Base-by-base conservation (phyloP, 257 asterid species). In the Marsdenia floribunda region DNA sequence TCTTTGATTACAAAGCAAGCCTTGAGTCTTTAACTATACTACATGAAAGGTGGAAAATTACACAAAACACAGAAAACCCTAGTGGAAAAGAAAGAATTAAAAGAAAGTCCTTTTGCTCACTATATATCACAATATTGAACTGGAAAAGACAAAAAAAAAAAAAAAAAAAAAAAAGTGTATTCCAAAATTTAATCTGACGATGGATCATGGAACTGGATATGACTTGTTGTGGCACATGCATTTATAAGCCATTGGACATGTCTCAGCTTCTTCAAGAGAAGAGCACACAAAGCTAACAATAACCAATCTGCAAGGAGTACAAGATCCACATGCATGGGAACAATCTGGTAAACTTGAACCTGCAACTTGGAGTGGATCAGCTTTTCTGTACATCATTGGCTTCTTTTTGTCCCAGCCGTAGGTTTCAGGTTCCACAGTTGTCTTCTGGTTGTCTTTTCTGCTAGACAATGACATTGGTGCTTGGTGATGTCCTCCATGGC, bases 141-240 rank as follows among this genome's bases (percentile, higher is more conserved):
- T 42, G 8, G 3, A 40, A n/a, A 40, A 35, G 6, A n/a, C n/a
- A 40, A 38, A 26, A 10, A 26, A 13, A 12, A 2, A 10, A 26
- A 12, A 40, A 67, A 4, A 63, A n/a, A 13, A 59, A 59, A 7
- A 59, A 13, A 4, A 65, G 5, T 33, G 0, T 65, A 5, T 8
- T 44, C 49, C 49, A 65, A 65, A 33, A 33, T 67, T 21, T 0
- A 2, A 16, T 52, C 21, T 3, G 19, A 52, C 6, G 5, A 52
- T 3, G 12, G 15, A 42, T 81, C 67, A 93, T 74, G 97, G 98
- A 75, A 93, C 89, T 19, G 94, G 97, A 68, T 91, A 88, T 16
- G 98, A 91, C 78, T 88, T 93, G 88, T 88, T 91, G 69, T 82
- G 87, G 78, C 98, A 93, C 94, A 90, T 91, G 82, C 98, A 93